Evolutionary conservation across 805 yeast genomes (phyloP).

Genomic region (Candida easanensis): DNA sequence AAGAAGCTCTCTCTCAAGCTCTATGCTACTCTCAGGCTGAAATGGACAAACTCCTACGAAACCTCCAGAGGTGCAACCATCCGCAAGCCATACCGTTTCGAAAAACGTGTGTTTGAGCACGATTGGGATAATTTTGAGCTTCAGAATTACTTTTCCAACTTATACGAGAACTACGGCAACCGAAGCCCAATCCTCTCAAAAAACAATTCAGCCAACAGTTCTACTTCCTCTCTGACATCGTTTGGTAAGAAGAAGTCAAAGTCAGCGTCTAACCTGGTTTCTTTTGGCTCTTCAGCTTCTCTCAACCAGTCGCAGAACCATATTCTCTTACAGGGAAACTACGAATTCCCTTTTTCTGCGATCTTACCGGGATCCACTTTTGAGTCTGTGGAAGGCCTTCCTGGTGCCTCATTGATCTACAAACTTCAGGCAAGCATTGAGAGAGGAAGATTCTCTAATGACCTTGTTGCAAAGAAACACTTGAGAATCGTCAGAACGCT

Average conservation of each 20-base stretch:
- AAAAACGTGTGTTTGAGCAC: conserved; percentile 68
- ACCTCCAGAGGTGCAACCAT: conserved; percentile 43
- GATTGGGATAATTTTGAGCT: conserved; percentile 71
- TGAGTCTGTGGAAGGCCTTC: conserved; percentile 88
- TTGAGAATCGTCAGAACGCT: conserved; percentile 82
- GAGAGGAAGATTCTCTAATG: conserved; percentile 71
- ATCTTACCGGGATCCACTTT: conserved; percentile 80
- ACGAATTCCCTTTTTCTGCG: conserved; percentile 86
- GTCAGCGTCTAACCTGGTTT: conserved; percentile 33
- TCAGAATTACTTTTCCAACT: conserved; percentile 36
- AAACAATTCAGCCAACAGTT: conserved; percentile 21
- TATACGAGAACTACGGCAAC: conserved; percentile 22
- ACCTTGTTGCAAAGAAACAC: conserved; percentile 64
- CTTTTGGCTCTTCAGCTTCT: conserved; percentile 29
- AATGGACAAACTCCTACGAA: conserved; percentile 56
- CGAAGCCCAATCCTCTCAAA: conserved; percentile 12
- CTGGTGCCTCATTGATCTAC: conserved; percentile 72
- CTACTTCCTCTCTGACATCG: conserved; percentile 26
- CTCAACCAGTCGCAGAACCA: conserved; percentile 30
- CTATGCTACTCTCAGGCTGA: conserved; percentile 62
- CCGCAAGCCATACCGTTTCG: conserved; percentile 49
- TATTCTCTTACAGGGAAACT: conserved; percentile 67
- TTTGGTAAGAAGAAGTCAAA: conserved; percentile 32
- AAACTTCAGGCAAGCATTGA: conserved; percentile 78
- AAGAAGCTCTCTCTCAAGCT: conserved; percentile 62